Base-by-base conservation (phyloP, 140 eudicot species). In the Cichorium intybus region DNA sequence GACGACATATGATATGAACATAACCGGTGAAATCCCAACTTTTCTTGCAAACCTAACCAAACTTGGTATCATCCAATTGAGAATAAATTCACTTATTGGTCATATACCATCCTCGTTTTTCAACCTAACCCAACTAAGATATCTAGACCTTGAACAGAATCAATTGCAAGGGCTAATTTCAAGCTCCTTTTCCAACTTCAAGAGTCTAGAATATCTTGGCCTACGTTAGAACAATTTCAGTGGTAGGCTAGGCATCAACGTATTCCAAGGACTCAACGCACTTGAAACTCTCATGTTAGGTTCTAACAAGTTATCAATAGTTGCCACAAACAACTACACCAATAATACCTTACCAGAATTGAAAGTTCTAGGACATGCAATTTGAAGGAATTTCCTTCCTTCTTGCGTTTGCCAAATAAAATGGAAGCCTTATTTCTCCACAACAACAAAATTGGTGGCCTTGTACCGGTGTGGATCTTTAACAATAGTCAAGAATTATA, bases 381-480 rank as follows among this genome's bases (percentile, higher is more conserved):
- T 63, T 24, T 73, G 24, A 72, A 27, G 7, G 70, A 81, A 41
- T 72, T 76, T 57, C 82, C 82, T 7, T 7, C 60, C n/a, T 76
- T 81, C 26, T 53, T 79, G 16, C 63, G 50, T 12, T 56, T 39
- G 24, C 77, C 56, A 63, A 52, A 45, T 27, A 35, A 74, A 15
- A 24, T 69, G 41, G 27, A 10, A 2, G 1, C 0, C 11, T 58
- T 79, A 10, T 5, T 7, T 7, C 57, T 79, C 31, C 2, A 9
- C 0, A 0, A 9, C 4, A 79, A 79, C 46, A 5, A 69, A 9
- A 75, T 79, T 15, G 47, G 21, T 15, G 84, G 77, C 14, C 56
- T 55, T 7, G 2, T 78, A 69, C 81, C 77, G 6, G 27, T 48
- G 2, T 78, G 83, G 83, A 46, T 68, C 65, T 79, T 43, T 64